Percentiles rank a stretch among this genome's conserved stretches.
Evolutionary conservation across 352 stramenopile genomes (phyloP).

Genomic region (Phytophthora chlamydospora): DNA sequence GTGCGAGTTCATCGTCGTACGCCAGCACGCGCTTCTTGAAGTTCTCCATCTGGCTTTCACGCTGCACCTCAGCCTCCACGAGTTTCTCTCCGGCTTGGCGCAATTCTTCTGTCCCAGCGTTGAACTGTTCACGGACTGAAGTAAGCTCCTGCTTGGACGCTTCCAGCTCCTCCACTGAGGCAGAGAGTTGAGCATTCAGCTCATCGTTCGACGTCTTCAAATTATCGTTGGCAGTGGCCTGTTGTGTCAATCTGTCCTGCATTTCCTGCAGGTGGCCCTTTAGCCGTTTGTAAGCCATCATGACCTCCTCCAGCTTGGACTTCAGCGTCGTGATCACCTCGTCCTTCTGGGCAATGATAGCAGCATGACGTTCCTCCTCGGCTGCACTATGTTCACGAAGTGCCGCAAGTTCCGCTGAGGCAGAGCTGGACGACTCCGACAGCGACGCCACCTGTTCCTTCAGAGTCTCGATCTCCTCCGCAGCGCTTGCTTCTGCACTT

Average conservation of each 20-base stretch:
- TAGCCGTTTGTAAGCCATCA: conserved; percentile 63
- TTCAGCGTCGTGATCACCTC: conserved; percentile 63
- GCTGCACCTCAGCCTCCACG: conserved; percentile 25
- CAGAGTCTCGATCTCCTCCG: conserved; percentile 24
- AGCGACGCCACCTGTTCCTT: conserved; percentile 35
- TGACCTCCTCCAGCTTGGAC: conserved; percentile 65
- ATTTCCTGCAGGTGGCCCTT: conserved; percentile 55
- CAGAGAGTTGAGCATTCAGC: conserved; percentile 27
- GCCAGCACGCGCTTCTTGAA: conserved; percentile 34
- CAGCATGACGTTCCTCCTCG: conserved; percentile 21
- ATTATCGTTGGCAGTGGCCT: conserved; percentile 37
- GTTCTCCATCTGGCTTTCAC: conserved; percentile 35
- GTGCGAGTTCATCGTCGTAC: conserved; percentile 37
- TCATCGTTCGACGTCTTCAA: conserved; percentile 34
- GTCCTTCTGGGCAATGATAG: conserved; percentile 37
- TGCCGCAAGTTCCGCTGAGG: conserved; percentile 21
- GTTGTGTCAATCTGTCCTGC: conserved; percentile 47
- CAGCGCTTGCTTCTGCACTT: conserved; percentile 10
- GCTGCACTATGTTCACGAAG: conserved; percentile 24
- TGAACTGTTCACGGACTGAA: conserved; percentile 21
- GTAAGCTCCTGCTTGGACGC: conserved; percentile 39
- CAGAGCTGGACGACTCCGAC: conserved; percentile 7
- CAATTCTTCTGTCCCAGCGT: conserved; percentile 23
- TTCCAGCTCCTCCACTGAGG: conserved; percentile 30
- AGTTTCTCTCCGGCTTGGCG: conserved; percentile 17